Evolutionary conservation across 352 stramenopile species (phyloP), one percentile per base, ranked within the genome.

Genomic region (Globisporangium cystogenes): DNA sequence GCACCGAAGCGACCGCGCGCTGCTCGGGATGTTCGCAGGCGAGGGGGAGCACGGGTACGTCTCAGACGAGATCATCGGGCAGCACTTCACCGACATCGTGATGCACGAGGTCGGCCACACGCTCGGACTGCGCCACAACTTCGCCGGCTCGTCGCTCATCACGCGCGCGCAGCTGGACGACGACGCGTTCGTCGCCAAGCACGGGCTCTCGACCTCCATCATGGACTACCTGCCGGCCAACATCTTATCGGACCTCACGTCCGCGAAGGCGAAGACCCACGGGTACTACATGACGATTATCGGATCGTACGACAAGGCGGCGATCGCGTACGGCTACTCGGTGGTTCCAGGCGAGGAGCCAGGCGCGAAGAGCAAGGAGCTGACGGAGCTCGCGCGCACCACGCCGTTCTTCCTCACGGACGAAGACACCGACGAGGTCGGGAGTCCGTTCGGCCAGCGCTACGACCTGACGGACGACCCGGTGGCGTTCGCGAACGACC

Each of bases 101-200:
- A 92, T 95, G 78, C 87, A 96, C 52, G 86, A 96, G 65, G 84
- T 95, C 24, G 87, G 86, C 7, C 87, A 96, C 59, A 93, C 84
- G 14, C 73, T 96, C 2, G 85, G 83, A 6, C 67, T 95, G 12
- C 76, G 84, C 12, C 86, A 96, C 65, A 96, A 96, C 58, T 96
- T 96, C 65, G 72, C 67, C 7, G 86, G 72, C 12, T 87, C 80
- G 0, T 64, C 77, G 0, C 54, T 64, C 0, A 68, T 82, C 52
- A 76, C 78, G 18, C 62, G 76, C 16, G 51, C 71, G 15, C 59
- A 96, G 49, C 66, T 93, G 15, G 68, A 72, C 11, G 62, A 91
- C 51, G 48, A 71, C 31, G 48, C 44, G 18, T 90, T 82, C 47
- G 76, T 81, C 2, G 57, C 50, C 15, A 55, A 69, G 21, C 53